Evolutionary conservation across 805 yeast species (phyloP), one percentile per base, ranked within the genome.

Genomic region (Clavispora vitiphila): DNA sequence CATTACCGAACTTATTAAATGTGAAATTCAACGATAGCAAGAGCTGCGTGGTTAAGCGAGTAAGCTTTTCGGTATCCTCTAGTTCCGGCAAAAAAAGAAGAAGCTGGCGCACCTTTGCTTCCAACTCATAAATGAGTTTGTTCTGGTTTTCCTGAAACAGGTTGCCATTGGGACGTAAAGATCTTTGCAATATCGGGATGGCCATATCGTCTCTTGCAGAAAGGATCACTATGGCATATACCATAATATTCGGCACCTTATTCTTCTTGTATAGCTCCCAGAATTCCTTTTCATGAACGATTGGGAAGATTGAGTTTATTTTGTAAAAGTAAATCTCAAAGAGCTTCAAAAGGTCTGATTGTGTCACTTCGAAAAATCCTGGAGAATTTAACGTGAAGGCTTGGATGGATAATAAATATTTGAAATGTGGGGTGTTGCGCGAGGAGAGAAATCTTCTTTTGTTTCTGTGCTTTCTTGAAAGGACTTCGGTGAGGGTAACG

Each of bases 181-280:
- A 41, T 14, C 52, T 38, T 8, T 39, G 41, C 15, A 57, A 38
- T 8, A 57, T 54, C 5, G 54, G 50, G 14, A 44, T 52, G 8
- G 56, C 50, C 11, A 49, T 39, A 31, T 64, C 63, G 41, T 72
- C 72, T 15, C 73, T 53, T 8, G 73, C 64, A 0, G 74, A 68
- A 10, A 59, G 61, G 16, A 72, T 51, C n/a, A 72, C 56, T 27
- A 73, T 65, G 1, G 76, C 71, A 41, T 71, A 72, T 15, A 65
- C 44, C 23, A 72, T 56, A 15, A 70, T 48, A 8, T 70, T 67
- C 56, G 76, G 54, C 59, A 69, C 51, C 56, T 61, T 45, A 55
- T 66, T 40, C 47, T 57, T 41, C 46, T 56, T 51, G 57, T 46
- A 69, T 43, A 49, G 57, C 42, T 53, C 64, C 60, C 64, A 54